These are phyloP conservation scores for Solanum hybrid DNA, from an alignment of 305 asterid genomes.

Conservation along the genomic window DNA sequence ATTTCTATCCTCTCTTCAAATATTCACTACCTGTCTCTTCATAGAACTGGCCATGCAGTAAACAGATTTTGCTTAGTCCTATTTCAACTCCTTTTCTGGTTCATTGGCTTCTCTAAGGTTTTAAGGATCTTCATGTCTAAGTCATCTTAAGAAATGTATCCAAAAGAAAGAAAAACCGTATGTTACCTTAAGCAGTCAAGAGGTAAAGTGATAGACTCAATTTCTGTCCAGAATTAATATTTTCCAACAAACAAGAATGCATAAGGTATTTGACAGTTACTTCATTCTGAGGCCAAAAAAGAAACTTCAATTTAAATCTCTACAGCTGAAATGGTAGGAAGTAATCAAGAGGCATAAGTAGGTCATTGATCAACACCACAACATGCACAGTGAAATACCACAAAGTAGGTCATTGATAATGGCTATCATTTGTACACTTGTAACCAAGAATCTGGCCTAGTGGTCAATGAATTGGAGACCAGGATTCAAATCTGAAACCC, in stretches of 20 bases:
- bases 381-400: background rate
- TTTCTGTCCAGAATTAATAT: background rate
- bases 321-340: background rate
- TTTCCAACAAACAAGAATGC: background rate
- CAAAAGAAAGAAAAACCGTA: background rate
- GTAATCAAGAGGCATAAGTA: background rate
- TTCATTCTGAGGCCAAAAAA: background rate
- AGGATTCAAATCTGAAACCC: background rate
- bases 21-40: background rate
- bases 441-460: background rate
- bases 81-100: background rate
- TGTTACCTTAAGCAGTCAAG: background rate
- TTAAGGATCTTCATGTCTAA: background rate
- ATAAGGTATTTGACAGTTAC: background rate
- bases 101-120: background rate
- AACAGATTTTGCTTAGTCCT: background rate
- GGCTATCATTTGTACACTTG: background rate
- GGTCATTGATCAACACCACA: background rate
- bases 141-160: background rate
- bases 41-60: background rate
- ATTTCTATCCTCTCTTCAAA: background rate
- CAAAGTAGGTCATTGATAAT: background rate
- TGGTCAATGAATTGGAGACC: background rate
- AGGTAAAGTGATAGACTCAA: background rate
- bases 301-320: background rate